Evolutionary conservation across 192 early-diverging fungal genomes (phyloP).

Genomic region (Borealophlyctis nickersoniae): DNA sequence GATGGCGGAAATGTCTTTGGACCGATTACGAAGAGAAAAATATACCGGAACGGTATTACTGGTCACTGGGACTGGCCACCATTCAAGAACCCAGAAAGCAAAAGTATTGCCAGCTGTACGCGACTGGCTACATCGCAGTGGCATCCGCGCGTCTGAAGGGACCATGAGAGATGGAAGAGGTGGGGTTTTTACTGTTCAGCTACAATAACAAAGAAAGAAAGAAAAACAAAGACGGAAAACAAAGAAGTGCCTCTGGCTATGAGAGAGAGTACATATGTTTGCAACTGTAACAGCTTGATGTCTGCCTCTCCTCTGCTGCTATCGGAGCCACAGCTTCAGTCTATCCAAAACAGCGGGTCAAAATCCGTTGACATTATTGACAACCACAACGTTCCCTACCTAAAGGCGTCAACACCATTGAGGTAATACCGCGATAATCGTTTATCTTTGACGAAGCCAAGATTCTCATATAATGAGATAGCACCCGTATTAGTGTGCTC

Average conservation of each 20-base stretch:
- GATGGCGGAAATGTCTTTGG: constrained; percentile 27
- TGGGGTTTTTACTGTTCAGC: constrained; percentile 40
- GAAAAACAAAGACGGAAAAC: no score
- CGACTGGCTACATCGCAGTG: constrained; percentile 23
- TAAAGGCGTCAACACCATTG: constrained; percentile 86
- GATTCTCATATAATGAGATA: constrained; percentile 77
- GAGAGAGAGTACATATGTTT: no score
- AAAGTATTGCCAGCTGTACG: constrained; percentile 44
- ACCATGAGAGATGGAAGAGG: constrained; percentile 42
- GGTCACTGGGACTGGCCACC: constrained; percentile 53
- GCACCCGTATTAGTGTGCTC: constrained; percentile 85
- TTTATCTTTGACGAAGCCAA: constrained; percentile 95
- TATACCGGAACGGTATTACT: constrained; percentile 32
- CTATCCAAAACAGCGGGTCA: not conserved
- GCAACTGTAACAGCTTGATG: no score
- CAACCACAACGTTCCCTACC: constrained; percentile 2
- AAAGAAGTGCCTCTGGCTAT: no score
- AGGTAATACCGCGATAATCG: constrained; percentile 87
- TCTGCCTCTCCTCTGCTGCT: no score
- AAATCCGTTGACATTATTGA: not conserved
- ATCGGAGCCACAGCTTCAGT: constrained; percentile 1
- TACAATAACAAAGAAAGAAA: constrained; percentile 24
- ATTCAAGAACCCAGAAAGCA: constrained; percentile 31
- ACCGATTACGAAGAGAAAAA: constrained; percentile 20
- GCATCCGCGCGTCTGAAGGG: constrained; percentile 30